Evolutionary conservation across 192 early-diverging fungal genomes (phyloP).

Genomic region (Coemansia furcata): DNA sequence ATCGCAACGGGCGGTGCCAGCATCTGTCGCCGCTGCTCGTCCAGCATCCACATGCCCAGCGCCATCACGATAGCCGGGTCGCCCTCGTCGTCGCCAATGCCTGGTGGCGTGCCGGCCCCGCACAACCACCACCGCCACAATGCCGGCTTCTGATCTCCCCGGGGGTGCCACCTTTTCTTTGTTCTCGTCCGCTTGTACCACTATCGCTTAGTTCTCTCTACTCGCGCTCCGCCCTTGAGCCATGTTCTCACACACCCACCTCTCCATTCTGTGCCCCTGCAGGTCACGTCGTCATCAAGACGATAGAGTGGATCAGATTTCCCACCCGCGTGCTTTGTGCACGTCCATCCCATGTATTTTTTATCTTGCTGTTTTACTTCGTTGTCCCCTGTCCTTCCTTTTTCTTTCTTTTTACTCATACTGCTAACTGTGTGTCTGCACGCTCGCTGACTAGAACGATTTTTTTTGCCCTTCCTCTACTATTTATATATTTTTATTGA

Average conservation of each 20-base stretch:
- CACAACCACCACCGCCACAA: constrained; percentile 2
- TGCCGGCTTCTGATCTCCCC: not conserved
- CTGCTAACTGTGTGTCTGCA: constrained; percentile 3
- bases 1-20: constrained; percentile 52
- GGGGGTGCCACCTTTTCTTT: not conserved
- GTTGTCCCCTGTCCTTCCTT: not conserved
- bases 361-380: not conserved
- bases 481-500: not conserved
- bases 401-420: not conserved
- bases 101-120: constrained; percentile 2
- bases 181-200: not conserved
- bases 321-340: not conserved
- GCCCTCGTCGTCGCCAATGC: constrained; percentile 3
- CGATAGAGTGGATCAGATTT: not conserved
- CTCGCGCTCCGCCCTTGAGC: not conserved
- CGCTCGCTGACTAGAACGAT: not conserved
- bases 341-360: not conserved
- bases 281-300: not conserved
- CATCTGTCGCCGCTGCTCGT: constrained; percentile 43
- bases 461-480: not conserved
- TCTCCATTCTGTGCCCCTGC: not conserved
- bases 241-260: constrained; percentile 1
- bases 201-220: not conserved
- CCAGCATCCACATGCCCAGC: constrained; percentile 14
- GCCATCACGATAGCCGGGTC: not conserved